Base-by-base conservation (phyloP, 2,329 filamentous ascomycete genomes). In the Ascochyta lentis region DNA sequence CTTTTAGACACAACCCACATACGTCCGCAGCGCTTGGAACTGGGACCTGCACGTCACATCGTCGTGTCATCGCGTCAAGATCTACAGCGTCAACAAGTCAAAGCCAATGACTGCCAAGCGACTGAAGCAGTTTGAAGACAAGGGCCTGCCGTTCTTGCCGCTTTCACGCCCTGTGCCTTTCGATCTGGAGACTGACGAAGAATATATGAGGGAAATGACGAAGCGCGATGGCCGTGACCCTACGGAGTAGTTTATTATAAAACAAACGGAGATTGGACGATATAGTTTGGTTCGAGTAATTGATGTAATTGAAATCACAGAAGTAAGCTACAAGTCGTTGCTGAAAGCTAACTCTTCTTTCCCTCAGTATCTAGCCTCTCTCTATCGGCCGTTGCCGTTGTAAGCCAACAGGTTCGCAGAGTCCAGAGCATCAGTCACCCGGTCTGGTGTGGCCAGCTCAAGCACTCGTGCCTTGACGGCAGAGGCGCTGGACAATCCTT, bases 11-110 rank as follows among this genome's bases (percentile, higher is more conserved):
- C 78, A 80, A 60, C 78, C 78, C 8, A 77, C 76, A 0, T 77
- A 66, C 59, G 77, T 80, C 41, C 69, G 77, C 39, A 75, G 70
- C 35, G 77, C 78, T 43, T 80, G 78, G 77, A 89, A 89, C 64
- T 89, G 85, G 85, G 86, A 83, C 15, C 72, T 89, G 19, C 86
- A 89, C 64, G 85, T 89, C 3, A 89, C 86, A 0, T 84, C 80
- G 6, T 85, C 81, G 0, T 86, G 83, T 53, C 87, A 89, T 58
- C 78, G 84, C 1, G 79, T 89, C 61, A 68, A 68, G 33, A 19
- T 68, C 19, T 89, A 88, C 70, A 88, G 85, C 61, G 80, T 89
- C 48, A 89, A 89, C 71, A 79, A 74, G 61, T 77, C 72, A 2
- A 79, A 75, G 33, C 77, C 80, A 1, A 59, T 61, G 3, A 88